These are phyloP conservation scores for Cladosporium sp. DNA, from an alignment of 2,329 filamentous ascomycete genomes.

Conservation along the genomic window DNA sequence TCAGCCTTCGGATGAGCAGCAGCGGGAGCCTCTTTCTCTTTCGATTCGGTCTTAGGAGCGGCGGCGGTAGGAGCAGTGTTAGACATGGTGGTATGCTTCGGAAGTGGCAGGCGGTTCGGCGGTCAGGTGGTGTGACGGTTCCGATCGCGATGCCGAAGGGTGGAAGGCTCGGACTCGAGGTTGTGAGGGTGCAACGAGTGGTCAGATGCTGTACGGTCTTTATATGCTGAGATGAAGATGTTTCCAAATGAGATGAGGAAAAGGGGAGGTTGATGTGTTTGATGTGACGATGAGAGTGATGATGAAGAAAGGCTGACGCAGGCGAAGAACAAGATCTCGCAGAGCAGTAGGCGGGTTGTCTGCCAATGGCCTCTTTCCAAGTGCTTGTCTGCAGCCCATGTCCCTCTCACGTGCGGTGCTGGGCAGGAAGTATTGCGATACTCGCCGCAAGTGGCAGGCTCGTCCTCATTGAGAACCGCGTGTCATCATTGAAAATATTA, in stretches of 20 bases:
- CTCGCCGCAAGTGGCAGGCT: not conserved
- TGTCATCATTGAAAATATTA: not conserved
- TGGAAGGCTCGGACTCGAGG: not conserved
- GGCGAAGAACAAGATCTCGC: not conserved
- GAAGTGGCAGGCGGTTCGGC: not conserved
- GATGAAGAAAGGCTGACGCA: not conserved
- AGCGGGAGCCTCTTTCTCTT: constrained; percentile 1
- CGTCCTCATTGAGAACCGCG: not conserved
- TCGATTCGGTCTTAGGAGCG: not conserved
- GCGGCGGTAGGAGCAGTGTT: constrained; percentile 11
- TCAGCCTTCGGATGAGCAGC: not conserved
- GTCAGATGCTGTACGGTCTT: not conserved
- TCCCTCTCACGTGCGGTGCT: not conserved
- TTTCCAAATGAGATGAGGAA: not conserved
- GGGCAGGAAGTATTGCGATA: not conserved
- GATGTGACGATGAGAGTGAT: not conserved
- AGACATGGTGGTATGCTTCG: not conserved
- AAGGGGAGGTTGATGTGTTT: not conserved
- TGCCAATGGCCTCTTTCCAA: not conserved
- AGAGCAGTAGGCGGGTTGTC: not conserved
- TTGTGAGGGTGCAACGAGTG: not conserved
- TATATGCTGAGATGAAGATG: not conserved
- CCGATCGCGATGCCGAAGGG: constrained; percentile 13
- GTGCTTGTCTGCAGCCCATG: not conserved
- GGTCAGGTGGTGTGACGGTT: not conserved